phyloP scores from a whole-genome alignment of 768 basidiomycete genomes.

The Lepiota brunneoincarnata region DNA sequence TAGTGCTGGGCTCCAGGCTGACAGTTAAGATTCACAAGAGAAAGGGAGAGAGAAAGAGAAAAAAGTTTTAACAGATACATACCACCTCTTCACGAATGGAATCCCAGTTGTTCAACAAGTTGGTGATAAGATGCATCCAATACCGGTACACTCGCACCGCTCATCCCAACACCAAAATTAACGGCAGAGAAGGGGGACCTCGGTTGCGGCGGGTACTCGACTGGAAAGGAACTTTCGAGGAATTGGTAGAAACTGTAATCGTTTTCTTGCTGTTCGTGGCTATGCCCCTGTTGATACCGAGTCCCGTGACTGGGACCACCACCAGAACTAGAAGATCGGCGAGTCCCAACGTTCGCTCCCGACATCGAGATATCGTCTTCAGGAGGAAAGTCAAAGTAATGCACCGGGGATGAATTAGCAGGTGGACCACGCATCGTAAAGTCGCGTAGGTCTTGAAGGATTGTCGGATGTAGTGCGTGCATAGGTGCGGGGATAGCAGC shows the following conservation, averaged over 20 bases:
- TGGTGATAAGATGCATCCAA: conserved; percentile 65
- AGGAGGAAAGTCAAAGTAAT: conserved; percentile 18
- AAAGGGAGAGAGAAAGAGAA: not conserved
- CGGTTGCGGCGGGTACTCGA: conserved; percentile 10
- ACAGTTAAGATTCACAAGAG: not conserved
- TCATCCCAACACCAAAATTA: conserved; percentile 1
- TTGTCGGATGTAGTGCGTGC: conserved; percentile 42
- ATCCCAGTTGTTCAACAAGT: conserved; percentile 68
- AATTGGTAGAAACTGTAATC: conserved; percentile 7
- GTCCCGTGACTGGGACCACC: not conserved
- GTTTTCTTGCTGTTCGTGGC: not conserved
- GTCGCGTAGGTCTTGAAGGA: conserved; percentile 53
- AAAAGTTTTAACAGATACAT: not conserved
- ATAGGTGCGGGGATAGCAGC: not conserved
- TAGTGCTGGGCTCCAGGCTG: too few relatives aligned
- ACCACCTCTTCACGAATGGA: conserved; percentile 21
- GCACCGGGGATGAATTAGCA: conserved; percentile 8
- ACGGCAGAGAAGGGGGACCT: conserved; percentile 8
- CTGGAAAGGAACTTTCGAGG: conserved; percentile 4
- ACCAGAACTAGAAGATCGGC: not conserved
- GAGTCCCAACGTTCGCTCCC: not conserved
- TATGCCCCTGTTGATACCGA: not conserved
- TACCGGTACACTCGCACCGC: conserved; percentile 20
- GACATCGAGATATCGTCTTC: conserved; percentile 1
- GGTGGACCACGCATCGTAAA: conserved; percentile 17